Conservation (phyloP, 805 yeast genomes). For the Scheffersomyces coipomensis region DNA sequence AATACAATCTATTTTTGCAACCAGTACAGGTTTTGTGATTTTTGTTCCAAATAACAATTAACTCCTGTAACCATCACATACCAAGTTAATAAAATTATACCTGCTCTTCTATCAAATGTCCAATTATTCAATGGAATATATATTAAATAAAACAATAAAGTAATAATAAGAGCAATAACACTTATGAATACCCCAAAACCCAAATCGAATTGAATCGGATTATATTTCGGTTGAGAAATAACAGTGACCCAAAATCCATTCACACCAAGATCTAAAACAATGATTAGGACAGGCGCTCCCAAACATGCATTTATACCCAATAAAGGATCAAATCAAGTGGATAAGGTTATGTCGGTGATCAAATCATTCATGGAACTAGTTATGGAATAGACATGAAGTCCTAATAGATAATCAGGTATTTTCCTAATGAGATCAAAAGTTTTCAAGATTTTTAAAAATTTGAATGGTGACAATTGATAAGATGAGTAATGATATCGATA, state of each 20-base stretch:
- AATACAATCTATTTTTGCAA: too few species aligned
- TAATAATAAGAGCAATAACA: slow-evolving; percentile 20
- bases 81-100: slow-evolving; percentile 20
- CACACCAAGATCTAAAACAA: slow-evolving; percentile 50
- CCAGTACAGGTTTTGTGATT: too few species aligned
- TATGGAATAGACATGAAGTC: slow-evolving; percentile 46
- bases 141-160: slow-evolving; percentile 19
- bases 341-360: slow-evolving; percentile 48
- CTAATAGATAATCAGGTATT: slow-evolving; percentile 48
- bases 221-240: slow-evolving; percentile 10
- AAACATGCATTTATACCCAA: slow-evolving; percentile 53
- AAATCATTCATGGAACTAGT: slow-evolving; percentile 54
- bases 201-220: slow-evolving; percentile 16
- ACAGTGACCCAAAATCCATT: slow-evolving; percentile 36
- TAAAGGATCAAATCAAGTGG: slow-evolving; percentile 33
- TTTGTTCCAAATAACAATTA: slow-evolving; percentile 15
- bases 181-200: slow-evolving; percentile 20
- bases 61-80: slow-evolving; percentile 15
- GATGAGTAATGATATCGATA: too few species aligned
- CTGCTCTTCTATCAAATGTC: slow-evolving; percentile 30
- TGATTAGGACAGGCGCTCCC: slow-evolving; percentile 51
- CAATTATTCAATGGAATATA: slow-evolving; percentile 31
- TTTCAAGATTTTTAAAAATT: slow-evolving; percentile 32
- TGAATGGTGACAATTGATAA: slow-evolving; percentile 24
- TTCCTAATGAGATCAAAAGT: slow-evolving; percentile 44